A percentile compares a stretch with the other conserved stretches of the same genome.
phyloP scores from a whole-genome alignment of 2,329 filamentous ascomycete genomes.

The Curvularia sp. region DNA sequence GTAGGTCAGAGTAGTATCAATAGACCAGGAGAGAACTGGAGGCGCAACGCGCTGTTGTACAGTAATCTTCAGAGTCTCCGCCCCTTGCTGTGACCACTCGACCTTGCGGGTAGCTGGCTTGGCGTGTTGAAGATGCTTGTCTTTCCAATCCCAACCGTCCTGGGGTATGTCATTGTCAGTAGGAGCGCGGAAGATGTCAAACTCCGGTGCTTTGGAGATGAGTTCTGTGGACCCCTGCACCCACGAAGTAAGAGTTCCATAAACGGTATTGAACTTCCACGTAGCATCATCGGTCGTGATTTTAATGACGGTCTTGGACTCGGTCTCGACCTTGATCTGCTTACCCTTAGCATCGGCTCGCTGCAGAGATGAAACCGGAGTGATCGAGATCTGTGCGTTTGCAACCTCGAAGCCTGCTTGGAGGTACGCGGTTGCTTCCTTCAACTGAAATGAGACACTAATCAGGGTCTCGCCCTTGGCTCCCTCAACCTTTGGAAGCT shows the following conservation, averaged over 20 bases:
- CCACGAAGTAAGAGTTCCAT: slow-evolving; percentile 57
- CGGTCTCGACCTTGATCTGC: slow-evolving; percentile 44
- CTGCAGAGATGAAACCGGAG: slow-evolving; percentile 16
- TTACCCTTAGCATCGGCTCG: slow-evolving; percentile 50
- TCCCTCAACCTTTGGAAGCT: slow-evolving; percentile 28
- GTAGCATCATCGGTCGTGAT: slow-evolving; percentile 36
- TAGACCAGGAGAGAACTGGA: slow-evolving; percentile 64
- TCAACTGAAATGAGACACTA: slow-evolving; percentile 44
- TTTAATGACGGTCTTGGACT: slow-evolving; percentile 29
- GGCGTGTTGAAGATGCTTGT: slow-evolving; percentile 39
- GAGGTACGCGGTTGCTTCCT: slow-evolving; percentile 41
- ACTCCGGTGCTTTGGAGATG: slow-evolving; percentile 46
- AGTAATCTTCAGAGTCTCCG: slow-evolving; percentile 44
- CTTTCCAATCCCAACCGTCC: slow-evolving; percentile 65
- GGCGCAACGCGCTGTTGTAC: slow-evolving; percentile 63
- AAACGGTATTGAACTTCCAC: slow-evolving; percentile 61
- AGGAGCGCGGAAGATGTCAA: slow-evolving; percentile 67
- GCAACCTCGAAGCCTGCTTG: slow-evolving; percentile 48
- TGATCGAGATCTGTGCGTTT: slow-evolving; percentile 42
- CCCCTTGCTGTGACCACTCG: slow-evolving; percentile 45
- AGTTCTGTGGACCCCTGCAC: slow-evolving; percentile 41
- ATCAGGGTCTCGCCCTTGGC: slow-evolving; percentile 26
- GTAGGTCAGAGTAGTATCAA: slow-evolving; percentile 57
- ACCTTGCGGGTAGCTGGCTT: slow-evolving; percentile 38
- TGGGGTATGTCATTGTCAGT: slow-evolving; percentile 69